Evolutionary conservation across 169 alveolate species (phyloP).

Genomic region (Pseudocohnilembus persalinus): DNA sequence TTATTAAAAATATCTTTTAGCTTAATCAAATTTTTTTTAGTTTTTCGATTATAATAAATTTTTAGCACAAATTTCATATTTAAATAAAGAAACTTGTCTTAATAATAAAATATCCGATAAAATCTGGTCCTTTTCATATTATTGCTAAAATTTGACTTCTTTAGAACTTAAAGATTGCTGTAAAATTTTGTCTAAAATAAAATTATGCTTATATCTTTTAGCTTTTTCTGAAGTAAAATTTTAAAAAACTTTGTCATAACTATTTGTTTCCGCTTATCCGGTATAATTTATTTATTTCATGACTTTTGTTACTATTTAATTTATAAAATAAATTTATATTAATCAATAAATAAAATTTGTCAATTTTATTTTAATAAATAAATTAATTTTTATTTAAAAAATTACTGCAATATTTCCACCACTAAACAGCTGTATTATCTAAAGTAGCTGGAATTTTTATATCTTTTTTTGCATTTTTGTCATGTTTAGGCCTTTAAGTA

Average conservation of each 20-base stretch:
- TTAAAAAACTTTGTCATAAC: neutral
- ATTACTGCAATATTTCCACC: neutral
- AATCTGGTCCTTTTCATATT: neutral
- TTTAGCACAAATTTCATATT: neutral
- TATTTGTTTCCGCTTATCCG: neutral
- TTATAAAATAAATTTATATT: too few relatives aligned
- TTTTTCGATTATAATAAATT: neutral
- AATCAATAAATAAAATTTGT: too few relatives aligned
- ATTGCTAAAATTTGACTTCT: neutral
- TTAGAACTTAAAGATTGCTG: neutral
- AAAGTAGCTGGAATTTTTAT: too few relatives aligned
- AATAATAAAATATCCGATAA: neutral
- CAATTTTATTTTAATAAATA: too few relatives aligned
- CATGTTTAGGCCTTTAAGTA: neutral
- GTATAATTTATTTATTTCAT: neutral
- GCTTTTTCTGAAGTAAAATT: neutral
- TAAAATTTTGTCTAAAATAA: neutral
- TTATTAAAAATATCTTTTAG: neutral
- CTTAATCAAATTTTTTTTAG: neutral
- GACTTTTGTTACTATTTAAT: too few relatives aligned
- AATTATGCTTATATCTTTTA: too few relatives aligned
- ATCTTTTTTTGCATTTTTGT: neutral
- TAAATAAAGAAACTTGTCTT: neutral
- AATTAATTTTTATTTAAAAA: too few relatives aligned
- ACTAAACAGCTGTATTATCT: too few relatives aligned